Evolutionary conservation across 495 filamentous ascomycete species (phyloP).

Genomic region (Penicillium ucsense): DNA sequence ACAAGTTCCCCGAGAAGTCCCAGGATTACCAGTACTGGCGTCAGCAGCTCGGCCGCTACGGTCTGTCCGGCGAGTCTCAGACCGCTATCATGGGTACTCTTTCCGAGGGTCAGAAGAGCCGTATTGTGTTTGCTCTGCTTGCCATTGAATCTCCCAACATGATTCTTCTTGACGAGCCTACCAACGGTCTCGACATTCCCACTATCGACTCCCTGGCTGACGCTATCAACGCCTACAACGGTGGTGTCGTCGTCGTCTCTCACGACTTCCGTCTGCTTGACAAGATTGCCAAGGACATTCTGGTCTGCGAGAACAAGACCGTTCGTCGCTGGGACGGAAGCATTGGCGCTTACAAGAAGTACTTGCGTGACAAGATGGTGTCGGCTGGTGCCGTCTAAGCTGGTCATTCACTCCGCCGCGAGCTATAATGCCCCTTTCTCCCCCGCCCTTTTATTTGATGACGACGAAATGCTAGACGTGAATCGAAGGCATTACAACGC

Average conservation of each 20-base stretch:
- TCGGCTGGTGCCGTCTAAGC: constrained; percentile 39
- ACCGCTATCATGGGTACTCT: constrained; percentile 96
- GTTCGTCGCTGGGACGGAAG: constrained; percentile 79
- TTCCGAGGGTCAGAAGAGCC: constrained; percentile 92
- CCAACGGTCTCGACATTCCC: constrained; percentile 98
- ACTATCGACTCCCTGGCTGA: constrained; percentile 97
- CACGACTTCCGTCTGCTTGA: constrained; percentile 98
- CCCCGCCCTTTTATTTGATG: constrained; percentile 14
- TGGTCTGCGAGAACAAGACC: constrained; percentile 96
- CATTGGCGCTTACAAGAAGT: constrained; percentile 94
- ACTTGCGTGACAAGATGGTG: constrained; percentile 97
- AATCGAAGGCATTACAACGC: constrained; percentile 22
- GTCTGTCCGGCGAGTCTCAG: constrained; percentile 82
- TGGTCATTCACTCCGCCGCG: too few species aligned
- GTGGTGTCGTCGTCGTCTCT: constrained; percentile 94
- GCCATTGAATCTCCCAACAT: constrained; percentile 97
- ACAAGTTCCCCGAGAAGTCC: constrained; percentile 78
- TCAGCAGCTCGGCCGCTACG: constrained; percentile 91
- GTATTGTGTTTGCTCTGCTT: constrained; percentile 95
- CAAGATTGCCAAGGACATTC: constrained; percentile 99
- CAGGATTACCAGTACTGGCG: constrained; percentile 99
- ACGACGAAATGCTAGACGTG: constrained; percentile 40
- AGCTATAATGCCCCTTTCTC: not conserved
- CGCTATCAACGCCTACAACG: constrained; percentile 90
- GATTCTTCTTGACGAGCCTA: constrained; percentile 95